Conservation (phyloP, 805 yeast genomes). For the Wickerhamomyces ciferrii region DNA sequence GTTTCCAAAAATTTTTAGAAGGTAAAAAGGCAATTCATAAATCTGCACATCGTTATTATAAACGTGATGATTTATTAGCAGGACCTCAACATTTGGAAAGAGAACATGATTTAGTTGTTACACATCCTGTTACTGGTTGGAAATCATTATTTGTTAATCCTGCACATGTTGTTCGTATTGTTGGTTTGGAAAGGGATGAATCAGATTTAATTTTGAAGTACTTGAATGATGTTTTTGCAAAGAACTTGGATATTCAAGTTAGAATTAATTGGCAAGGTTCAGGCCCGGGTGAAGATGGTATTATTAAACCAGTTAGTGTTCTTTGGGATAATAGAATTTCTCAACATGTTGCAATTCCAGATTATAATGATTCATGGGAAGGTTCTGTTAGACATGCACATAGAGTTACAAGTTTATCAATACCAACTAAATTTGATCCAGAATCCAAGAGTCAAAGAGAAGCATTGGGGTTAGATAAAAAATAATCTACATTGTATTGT, state of each 20-base stretch:
- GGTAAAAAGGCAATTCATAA: constrained; percentile 41
- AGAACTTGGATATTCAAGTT: constrained; percentile 48
- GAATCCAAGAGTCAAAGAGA: constrained; percentile 44
- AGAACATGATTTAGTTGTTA: constrained; percentile 51
- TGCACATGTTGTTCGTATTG: constrained; percentile 39
- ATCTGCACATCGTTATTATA: constrained; percentile 32
- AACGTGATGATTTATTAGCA: constrained; percentile 36
- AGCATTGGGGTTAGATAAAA: constrained; percentile 30
- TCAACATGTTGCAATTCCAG: constrained; percentile 40
- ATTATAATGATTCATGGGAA: constrained; percentile 22
- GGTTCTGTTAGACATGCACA: constrained; percentile 34
- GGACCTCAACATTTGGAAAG: constrained; percentile 42
- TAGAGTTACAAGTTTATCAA: constrained; percentile 41
- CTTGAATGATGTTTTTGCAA: constrained; percentile 37
- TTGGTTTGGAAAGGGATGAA: constrained; percentile 45
- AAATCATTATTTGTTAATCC: constrained; percentile 48
- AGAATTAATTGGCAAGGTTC: constrained; percentile 49
- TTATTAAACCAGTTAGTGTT: constrained; percentile 24
- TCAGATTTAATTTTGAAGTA: constrained; percentile 38
- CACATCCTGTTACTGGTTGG: constrained; percentile 61
- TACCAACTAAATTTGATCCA: constrained; percentile 38
- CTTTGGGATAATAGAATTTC: constrained; percentile 46
- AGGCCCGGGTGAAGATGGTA: constrained; percentile 46
- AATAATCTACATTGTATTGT: too few species aligned
- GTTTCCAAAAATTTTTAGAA: constrained; percentile 42